Evolutionary conservation across 1,284 basidiomycete species (phyloP).

Genomic region (Irpex sp.): DNA sequence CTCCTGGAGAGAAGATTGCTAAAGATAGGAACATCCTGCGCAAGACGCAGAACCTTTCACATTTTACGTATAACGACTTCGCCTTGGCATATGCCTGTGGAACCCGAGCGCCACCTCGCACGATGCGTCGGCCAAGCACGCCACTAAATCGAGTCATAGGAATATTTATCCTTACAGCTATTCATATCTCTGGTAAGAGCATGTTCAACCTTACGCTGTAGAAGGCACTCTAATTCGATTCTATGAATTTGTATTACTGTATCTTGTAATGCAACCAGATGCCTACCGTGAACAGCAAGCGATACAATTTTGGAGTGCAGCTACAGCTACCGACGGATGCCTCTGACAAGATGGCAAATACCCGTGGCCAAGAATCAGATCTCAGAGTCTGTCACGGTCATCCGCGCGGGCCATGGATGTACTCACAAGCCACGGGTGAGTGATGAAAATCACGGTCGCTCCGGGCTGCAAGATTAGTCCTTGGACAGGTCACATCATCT

Average conservation of each 20-base stretch:
- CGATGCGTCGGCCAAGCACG: neutral
- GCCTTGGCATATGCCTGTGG: neutral
- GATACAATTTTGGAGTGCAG: no score
- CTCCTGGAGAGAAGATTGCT: neutral
- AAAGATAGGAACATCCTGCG: neutral
- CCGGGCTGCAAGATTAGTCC: neutral
- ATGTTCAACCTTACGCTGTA: no score
- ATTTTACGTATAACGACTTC: neutral
- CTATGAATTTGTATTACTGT: no score
- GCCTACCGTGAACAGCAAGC: no score
- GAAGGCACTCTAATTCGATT: no score
- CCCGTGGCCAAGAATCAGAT: neutral
- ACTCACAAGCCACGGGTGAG: neutral
- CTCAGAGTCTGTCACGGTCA: neutral
- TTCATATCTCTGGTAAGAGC: neutral
- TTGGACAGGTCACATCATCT: neutral
- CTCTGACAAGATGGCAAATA: neutral
- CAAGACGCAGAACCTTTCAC: neutral
- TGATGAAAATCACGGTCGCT: neutral
- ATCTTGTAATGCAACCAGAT: no score
- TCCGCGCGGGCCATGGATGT: neutral
- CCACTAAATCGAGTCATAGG: neutral
- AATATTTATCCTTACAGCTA: neutral
- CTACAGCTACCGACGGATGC: no score
- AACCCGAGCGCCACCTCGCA: neutral